Base-by-base conservation (phyloP, 2,329 filamentous ascomycete genomes). In the Neonectria neomacrospora region DNA sequence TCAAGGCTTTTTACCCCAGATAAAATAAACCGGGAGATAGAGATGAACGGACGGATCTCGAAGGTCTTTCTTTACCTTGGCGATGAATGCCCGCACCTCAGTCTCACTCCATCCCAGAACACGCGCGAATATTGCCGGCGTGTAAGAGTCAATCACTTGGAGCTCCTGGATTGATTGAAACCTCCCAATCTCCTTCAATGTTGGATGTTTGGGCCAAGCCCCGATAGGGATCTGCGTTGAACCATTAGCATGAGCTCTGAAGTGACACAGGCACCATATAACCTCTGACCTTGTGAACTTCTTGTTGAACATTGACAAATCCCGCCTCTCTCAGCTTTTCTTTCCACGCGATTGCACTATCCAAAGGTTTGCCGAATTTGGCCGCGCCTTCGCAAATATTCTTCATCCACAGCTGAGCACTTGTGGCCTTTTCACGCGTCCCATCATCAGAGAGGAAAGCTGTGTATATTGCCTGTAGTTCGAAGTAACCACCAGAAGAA, bases 351-450 rank as follows among this genome's bases (percentile, higher is more conserved):
- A 20, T 45, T 16, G 62, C 58, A 6, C 30, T 42, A 12, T 64
- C 62, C 1, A 64, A 41, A 1, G 62, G 53, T 23, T 64, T 64
- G 0, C 62, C 62, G 12, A 64, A 64, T 47, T 50, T 64, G 2
- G 47, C 58, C 1, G 62, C 53, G 1, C 62, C 62, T 16, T 64
- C 53, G 20, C 52, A 54, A 26, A 64, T 53, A 11, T 42, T 64
- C 18, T 45, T 58, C 53, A 64, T 61, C 62, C 62, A 64, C 11
- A 42, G 28, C 23, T 52, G 45, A 5, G 55, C 44, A 2, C 44
- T 47, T 10, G 12, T 23, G 16, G 44, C 44, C 7, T 26, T 28
- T 26, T 47, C 44, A 16, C 7, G 14, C 9, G 44, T 47, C 5
- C 12, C 44, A 11, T 47, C 44, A n/a, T 47, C 44, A 11, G 44